Conservation (phyloP, 768 basidiomycete species). For the Russula vinacea region DNA sequence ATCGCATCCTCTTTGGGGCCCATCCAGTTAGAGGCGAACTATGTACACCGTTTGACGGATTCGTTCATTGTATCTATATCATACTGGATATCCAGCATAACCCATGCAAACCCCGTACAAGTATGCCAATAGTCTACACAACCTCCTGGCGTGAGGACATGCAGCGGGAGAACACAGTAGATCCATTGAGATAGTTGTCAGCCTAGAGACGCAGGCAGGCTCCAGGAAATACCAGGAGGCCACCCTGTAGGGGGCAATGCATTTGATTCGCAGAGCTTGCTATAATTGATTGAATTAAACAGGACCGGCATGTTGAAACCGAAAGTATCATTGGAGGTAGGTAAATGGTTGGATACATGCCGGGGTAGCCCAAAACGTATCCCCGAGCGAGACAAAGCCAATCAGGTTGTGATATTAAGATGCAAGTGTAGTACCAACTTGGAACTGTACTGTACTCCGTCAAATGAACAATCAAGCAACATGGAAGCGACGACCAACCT, state of each 20-base stretch:
- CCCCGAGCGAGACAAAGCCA: background rate
- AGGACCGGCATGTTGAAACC: background rate
- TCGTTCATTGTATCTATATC: conserved; percentile 17
- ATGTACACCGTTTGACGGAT: conserved; percentile 6
- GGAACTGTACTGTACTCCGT: background rate
- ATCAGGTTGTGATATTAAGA: background rate
- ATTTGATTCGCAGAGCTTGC: background rate
- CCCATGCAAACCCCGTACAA: background rate
- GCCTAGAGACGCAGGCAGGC: background rate
- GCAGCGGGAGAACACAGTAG: background rate
- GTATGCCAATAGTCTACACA: background rate
- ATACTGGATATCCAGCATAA: conserved; percentile 12
- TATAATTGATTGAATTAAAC: background rate
- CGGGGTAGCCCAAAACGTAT: background rate
- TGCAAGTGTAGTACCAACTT: background rate
- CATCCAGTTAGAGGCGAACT: background rate
- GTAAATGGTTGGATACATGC: background rate
- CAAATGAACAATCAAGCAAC: background rate
- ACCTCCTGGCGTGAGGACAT: background rate
- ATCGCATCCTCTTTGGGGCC: background rate
- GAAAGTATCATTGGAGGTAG: background rate
- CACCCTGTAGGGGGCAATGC: background rate
- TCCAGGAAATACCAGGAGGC: background rate
- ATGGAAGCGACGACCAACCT: conserved; percentile 5
- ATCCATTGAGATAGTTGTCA: background rate